These are phyloP conservation scores for Umbelopsis sp. DNA, from an alignment of 371 early-diverging fungal genomes.

Conservation along the genomic window DNA sequence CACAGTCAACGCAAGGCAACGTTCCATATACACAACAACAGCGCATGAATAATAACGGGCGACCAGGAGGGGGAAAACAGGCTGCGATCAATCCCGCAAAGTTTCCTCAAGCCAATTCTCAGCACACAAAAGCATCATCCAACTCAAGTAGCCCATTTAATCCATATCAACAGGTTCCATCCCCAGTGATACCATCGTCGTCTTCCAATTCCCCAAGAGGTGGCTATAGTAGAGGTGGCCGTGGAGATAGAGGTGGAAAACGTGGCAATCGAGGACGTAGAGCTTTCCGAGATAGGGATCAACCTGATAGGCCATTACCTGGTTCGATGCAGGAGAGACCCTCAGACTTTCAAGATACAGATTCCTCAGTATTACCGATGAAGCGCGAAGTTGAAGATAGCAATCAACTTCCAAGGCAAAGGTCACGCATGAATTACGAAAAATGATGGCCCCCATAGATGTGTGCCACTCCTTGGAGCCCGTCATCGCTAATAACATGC, in stretches of 20 bases:
- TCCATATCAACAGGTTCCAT: background rate
- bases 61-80: background rate
- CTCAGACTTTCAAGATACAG: background rate
- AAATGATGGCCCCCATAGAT: background rate
- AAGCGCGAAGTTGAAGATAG: background rate
- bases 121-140: background rate
- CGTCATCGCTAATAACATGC: too few species aligned
- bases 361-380: background rate
- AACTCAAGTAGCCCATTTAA: background rate
- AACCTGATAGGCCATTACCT: background rate
- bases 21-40: background rate
- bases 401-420: background rate
- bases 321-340: background rate
- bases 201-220: background rate
- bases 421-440: slow-evolving; percentile 6
- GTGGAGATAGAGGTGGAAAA: slow-evolving; percentile 18
- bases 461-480: background rate
- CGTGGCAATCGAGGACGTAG: slow-evolving; percentile 2
- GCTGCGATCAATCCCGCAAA: slow-evolving; percentile 6
- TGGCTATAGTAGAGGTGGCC: background rate
- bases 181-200: background rate
- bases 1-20: background rate
- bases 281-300: slow-evolving; percentile 1
- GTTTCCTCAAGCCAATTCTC: background rate
- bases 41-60: background rate